Evolutionary conservation across 768 basidiomycete species (phyloP), one percentile per base, ranked within the genome.

Genomic region (Amanita subjunquillea): DNA sequence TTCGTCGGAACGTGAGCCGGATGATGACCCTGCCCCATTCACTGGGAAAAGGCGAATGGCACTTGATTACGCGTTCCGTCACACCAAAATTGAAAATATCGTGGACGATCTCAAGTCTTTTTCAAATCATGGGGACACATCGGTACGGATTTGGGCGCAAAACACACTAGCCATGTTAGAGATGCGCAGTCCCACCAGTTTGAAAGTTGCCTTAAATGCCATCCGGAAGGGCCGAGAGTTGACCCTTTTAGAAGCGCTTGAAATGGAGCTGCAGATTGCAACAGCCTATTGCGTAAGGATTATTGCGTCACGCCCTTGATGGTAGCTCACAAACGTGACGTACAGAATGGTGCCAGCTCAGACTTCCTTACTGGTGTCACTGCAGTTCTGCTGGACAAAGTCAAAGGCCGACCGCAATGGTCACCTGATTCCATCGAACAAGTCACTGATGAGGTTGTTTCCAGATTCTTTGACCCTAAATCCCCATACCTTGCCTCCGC

Each of bases 221-320:
- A 78, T 93, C 51, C 81, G 86, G 44, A 70, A 71, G 54, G 93
- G 91, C n/a, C 79, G 72, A 59, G 67, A 68, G 1, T 67, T 83
- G 73, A 63, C 75, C 2, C 71, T 98, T 38, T 70, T 74, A 4
- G 74, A 87, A 53, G 80, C 80, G 1, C 71, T 98, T 55, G 70
- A 85, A 57, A 91, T 87, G 82, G 95, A 98, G 62, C 72, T 93
- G 57, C 80, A 79, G 58, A 86, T 97, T 61, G 93, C 91, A 17
- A 82, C 87, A 32, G 92, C 91, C 13, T 95, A 82, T 66, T 89
- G 88, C 59, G 93, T 94, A 67, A 72, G 91, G 79, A 53, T 50
- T 56, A 32, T 56, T 30, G 22, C 29, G 46, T 39, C 53, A 54
- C 51, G 49, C 46, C 38, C 59, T 23, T 54, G 43, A 53, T 44